These are phyloP conservation scores for Tieghemostelium lacteum DNA, from an alignment of 78 protist species.

Conservation along the genomic window DNA sequence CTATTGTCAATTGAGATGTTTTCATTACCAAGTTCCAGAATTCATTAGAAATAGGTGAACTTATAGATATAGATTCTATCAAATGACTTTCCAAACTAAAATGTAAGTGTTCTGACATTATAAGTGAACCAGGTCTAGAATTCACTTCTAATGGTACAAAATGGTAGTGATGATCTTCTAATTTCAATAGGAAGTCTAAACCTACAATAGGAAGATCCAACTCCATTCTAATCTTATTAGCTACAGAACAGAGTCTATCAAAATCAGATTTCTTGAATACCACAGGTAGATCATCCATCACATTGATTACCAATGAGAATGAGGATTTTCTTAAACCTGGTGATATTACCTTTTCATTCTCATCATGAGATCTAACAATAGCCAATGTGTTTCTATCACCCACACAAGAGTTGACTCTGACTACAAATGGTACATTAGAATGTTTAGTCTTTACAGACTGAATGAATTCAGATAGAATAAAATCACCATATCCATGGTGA, in stretches of 20 bases:
- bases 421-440: neutral
- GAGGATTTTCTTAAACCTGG: conserved; percentile 20
- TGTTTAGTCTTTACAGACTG: conserved; percentile 15
- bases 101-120: conserved; percentile 40
- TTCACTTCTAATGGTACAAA: conserved; percentile 42
- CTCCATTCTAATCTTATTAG: neutral
- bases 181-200: conserved; percentile 21
- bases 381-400: conserved; percentile 34
- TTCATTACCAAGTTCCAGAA: conserved; percentile 1
- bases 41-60: conserved; percentile 10
- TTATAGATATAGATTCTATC: neutral
- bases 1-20: neutral
- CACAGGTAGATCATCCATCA: neutral
- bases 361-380: neutral
- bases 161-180: neutral
- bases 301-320: conserved; percentile 2
- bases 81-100: neutral
- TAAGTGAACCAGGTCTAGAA: conserved; percentile 66
- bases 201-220: conserved; percentile 53
- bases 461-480: neutral
- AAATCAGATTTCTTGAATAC: conserved; percentile 2
- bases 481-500: conserved; percentile 5
- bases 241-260: conserved; percentile 1
- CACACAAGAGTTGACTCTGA: conserved; percentile 39
- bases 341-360: conserved; percentile 7